Base-by-base conservation (phyloP, 2,329 filamentous ascomycete genomes). In the Ceratocystis lukuohia region DNA sequence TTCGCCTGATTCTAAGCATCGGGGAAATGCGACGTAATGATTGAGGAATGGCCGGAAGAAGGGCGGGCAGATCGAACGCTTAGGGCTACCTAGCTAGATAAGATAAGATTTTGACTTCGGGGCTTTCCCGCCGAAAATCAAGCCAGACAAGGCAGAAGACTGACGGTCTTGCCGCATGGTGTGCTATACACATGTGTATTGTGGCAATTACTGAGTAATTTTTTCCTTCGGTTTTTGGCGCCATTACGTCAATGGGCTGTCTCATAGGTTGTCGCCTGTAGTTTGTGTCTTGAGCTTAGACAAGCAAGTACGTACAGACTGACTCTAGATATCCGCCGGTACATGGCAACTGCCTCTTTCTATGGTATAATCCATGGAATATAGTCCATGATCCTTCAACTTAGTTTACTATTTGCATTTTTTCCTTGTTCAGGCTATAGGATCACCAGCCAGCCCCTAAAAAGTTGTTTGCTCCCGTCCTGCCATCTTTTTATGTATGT, bases 371-470 rank as follows among this genome's bases (percentile, higher is more conserved):
- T 33, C 53, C 22, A 57, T 57, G 53, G 53, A 17, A 7, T 15
- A 57, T 15, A 33, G 30, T n/a, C 28, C 5, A 10, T 7, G 12
- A 59, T 59, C 53, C 53, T 59, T 30, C 28, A 17, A 5, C 22
- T 37, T 20, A 8, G 7, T 4, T 17, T 8, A 25, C 15, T 59
- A 12, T 37, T 28, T 20, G 6, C 15, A 12, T 53, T 53, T 30
- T 59, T 20, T 33, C 15, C 53, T 17, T 59, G 28, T 20, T 59
- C 53, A 8, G 53, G 25, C 28, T 33, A 6, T n/a, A 30, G 53
- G 53, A 59, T 59, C 53, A 59, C 53, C 28, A 59, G 5, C 53
- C 53, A 57, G 28, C 53, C 53, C 53, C 53, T 30, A 30, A 30
- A 33, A 33, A 2, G 53, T 17, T 15, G 22, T 2, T 17, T 30